phyloP scores from a whole-genome alignment of 768 basidiomycete genomes.

The Tylopilus plumbeoviolaceoides region DNA sequence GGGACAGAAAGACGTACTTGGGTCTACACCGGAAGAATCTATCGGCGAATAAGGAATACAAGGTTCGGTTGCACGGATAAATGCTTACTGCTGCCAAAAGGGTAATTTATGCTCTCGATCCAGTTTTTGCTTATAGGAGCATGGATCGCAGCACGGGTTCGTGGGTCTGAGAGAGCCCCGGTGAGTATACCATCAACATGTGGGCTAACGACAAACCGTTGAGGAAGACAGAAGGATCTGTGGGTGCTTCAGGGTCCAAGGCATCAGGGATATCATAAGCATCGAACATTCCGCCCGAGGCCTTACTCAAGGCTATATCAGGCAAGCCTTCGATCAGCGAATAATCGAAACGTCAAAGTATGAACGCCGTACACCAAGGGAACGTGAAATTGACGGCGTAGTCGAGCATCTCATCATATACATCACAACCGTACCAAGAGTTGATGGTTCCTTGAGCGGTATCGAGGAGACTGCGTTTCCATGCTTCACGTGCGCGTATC shows the following conservation, averaged over 20 bases:
- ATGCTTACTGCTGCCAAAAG: constrained; percentile 32
- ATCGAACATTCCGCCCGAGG: constrained; percentile 36
- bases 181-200: not conserved
- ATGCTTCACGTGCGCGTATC: constrained; percentile 21
- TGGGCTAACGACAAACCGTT: constrained; percentile 44
- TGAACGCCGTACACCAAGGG: constrained; percentile 47
- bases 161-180: constrained; percentile 39
- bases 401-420: constrained; percentile 63
- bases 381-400: constrained; percentile 70
- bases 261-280: constrained; percentile 56
- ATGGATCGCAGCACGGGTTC: constrained; percentile 58
- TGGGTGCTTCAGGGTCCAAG: constrained; percentile 44
- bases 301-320: constrained; percentile 18
- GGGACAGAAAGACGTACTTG: constrained; percentile 26
- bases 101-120: constrained; percentile 32
- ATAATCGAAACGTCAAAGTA: not conserved
- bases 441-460: constrained; percentile 55
- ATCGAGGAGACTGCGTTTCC: constrained; percentile 46
- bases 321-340: not conserved
- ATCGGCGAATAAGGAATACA: not conserved
- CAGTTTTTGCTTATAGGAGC: constrained; percentile 59
- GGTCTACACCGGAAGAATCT: constrained; percentile 26
- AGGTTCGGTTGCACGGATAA: too few species aligned
- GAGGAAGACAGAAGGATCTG: constrained; percentile 54
- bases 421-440: constrained; percentile 62